These are phyloP conservation scores for Rhizopogon roseolus DNA, from an alignment of 768 basidiomycete genomes.

Conservation along the genomic window DNA sequence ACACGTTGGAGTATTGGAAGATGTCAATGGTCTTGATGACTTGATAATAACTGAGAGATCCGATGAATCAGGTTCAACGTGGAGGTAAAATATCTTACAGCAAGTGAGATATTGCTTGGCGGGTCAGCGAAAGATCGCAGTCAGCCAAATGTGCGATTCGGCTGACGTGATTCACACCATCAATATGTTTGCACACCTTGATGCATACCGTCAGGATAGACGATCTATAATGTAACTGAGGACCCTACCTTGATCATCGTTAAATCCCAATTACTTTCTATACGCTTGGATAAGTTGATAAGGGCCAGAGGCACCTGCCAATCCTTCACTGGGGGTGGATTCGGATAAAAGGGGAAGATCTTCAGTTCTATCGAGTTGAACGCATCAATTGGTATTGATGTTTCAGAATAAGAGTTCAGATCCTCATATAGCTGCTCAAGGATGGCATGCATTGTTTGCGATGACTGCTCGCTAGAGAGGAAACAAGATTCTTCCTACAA, in stretches of 20 bases:
- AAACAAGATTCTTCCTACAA: conserved; percentile 83
- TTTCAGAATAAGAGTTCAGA: conserved; percentile 95
- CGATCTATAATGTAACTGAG: neutral
- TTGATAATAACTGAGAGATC: conserved; percentile 77
- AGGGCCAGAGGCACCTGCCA: conserved; percentile 96
- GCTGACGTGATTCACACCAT: conserved; percentile 89
- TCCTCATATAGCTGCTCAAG: conserved; percentile 97
- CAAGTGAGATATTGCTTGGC: conserved; percentile 87
- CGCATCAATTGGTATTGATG: conserved; percentile 84
- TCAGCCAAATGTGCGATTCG: conserved; percentile 90
- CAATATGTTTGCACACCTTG: conserved; percentile 75
- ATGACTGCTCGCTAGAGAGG: conserved; percentile 69
- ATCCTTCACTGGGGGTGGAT: conserved; percentile 83
- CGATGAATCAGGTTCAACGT: neutral
- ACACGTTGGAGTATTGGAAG: conserved; percentile 98
- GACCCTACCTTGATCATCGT: conserved; percentile 75
- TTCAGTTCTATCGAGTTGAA: conserved; percentile 96
- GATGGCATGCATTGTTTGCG: conserved; percentile 69
- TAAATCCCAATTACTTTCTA: conserved; percentile 94
- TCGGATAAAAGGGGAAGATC: conserved; percentile 95
- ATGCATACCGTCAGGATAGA: neutral
- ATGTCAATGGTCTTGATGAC: conserved; percentile 96
- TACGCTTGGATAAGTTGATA: conserved; percentile 73
- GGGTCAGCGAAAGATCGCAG: conserved; percentile 76
- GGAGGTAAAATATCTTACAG: conserved; percentile 49